Evolutionary conservation across 176 grass and related monocot species (phyloP).

Genomic region (Tillandsia fasciculata): DNA sequence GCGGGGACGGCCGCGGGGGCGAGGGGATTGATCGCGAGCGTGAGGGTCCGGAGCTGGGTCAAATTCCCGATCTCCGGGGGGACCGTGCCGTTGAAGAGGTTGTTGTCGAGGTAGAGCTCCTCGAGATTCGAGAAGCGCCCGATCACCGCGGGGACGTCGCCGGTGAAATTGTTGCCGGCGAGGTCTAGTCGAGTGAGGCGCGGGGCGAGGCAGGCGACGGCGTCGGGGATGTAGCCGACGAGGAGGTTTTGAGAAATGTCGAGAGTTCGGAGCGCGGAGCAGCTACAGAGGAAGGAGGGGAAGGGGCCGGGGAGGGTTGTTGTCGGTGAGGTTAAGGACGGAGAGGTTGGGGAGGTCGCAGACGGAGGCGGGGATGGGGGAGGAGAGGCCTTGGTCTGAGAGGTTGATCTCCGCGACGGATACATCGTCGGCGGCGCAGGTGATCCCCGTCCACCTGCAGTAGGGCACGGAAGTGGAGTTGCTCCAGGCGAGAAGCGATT

Average conservation of each 20-base stretch:
- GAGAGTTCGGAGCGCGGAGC: slow-evolving; percentile 32
- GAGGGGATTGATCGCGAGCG: slow-evolving; percentile 26
- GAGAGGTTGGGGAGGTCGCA: slow-evolving; percentile 41
- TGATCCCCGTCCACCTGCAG: slow-evolving; percentile 49
- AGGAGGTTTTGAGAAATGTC: slow-evolving; percentile 52
- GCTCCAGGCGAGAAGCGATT: slow-evolving; percentile 37
- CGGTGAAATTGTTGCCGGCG: slow-evolving; percentile 9
- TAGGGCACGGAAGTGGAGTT: slow-evolving; percentile 5
- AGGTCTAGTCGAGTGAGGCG: slow-evolving; percentile 30
- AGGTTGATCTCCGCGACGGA: slow-evolving; percentile 25
- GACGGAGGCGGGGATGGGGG: slow-evolving; percentile 27
- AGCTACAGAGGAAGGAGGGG: slow-evolving; percentile 40
- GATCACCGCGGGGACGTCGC: slow-evolving; percentile 36
- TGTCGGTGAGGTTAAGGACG: slow-evolving; percentile 49
- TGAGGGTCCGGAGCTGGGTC: slow-evolving; percentile 19
- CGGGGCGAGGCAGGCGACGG: slow-evolving; percentile 24
- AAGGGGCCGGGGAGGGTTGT: slow-evolving; percentile 39
- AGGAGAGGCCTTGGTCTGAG: background rate
- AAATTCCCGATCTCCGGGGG: slow-evolving; percentile 41
- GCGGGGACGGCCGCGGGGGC: slow-evolving; percentile 20
- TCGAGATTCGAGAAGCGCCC: slow-evolving; percentile 33
- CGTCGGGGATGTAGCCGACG: slow-evolving; percentile 31
- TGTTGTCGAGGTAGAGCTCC: slow-evolving; percentile 37
- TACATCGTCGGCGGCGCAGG: slow-evolving; percentile 23
- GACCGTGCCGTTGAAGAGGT: slow-evolving; percentile 30